phyloP scores from a whole-genome alignment of 495 filamentous ascomycete genomes.

The Chlorociboria aeruginascens region DNA sequence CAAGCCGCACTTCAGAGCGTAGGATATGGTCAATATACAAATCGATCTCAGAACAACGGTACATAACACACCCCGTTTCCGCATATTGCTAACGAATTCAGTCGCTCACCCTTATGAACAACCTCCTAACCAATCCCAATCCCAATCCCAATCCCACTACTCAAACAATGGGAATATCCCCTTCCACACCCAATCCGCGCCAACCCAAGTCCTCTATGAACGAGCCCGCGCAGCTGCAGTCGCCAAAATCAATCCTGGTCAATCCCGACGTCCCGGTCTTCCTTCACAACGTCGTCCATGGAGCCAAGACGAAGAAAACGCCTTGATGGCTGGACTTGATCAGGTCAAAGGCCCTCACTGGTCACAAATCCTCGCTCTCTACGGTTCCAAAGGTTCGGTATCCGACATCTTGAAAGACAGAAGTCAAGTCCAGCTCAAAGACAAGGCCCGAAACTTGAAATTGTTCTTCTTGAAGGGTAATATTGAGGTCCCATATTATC shows the following conservation, averaged over 20 bases:
- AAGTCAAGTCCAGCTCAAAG: constrained; percentile 90
- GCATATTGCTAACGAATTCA: too few species aligned
- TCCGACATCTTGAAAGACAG: constrained; percentile 83
- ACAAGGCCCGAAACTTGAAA: constrained; percentile 91
- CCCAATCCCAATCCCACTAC: too few species aligned
- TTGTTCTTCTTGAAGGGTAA: constrained; percentile 90
- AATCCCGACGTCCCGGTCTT: constrained; percentile 58
- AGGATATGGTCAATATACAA: constrained; percentile 26
- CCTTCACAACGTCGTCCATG: constrained; percentile 82
- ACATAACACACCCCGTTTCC: too few species aligned
- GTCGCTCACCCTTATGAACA: constrained; percentile 6
- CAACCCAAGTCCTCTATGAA: constrained; percentile 71
- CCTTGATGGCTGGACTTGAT: constrained; percentile 84
- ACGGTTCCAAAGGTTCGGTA: constrained; percentile 69
- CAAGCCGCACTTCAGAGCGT: constrained; percentile 39
- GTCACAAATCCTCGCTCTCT: constrained; percentile 87
- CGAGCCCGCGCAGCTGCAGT: constrained; percentile 71
- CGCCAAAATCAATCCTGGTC: constrained; percentile 58
- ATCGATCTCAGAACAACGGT: constrained; percentile 19
- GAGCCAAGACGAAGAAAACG: constrained; percentile 84
- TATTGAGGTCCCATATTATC: constrained; percentile 84
- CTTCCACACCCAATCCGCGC: constrained; percentile 60
- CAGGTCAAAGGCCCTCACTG: constrained; percentile 89
- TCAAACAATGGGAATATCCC: constrained; percentile 30
- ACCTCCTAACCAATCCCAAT: constrained; percentile 9